Percentiles rank a stretch among this genome's conserved stretches.
Evolutionary conservation across 257 asterid genomes (phyloP).

Genomic region (Solanum habrochaites): DNA sequence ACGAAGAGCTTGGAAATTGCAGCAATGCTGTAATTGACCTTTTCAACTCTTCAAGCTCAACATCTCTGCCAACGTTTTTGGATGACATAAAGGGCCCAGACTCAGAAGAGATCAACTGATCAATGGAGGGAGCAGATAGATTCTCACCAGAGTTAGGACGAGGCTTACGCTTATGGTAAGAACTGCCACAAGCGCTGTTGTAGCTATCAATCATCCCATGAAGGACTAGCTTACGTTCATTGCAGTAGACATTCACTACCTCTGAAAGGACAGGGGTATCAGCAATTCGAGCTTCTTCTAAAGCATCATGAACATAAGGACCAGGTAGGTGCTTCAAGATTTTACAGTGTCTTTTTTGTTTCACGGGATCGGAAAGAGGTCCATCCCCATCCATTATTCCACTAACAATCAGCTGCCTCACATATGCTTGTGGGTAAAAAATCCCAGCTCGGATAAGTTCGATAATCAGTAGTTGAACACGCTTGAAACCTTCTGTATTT

Average conservation of each 20-base stretch:
- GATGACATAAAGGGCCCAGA: conserved; percentile 18
- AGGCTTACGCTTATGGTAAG: conserved; percentile 34
- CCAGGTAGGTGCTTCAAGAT: conserved; percentile 87
- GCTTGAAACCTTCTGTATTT: conserved; percentile 65
- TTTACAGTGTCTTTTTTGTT: conserved; percentile 66
- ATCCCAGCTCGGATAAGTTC: conserved; percentile 74
- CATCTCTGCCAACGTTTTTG: conserved; percentile 19
- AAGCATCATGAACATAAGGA: conserved; percentile 43
- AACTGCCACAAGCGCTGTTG: conserved; percentile 21
- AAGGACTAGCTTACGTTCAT: conserved; percentile 77
- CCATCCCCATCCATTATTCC: conserved; percentile 80
- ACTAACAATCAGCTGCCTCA: conserved; percentile 88
- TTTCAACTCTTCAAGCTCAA: conserved; percentile 64
- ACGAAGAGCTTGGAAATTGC: conserved; percentile 40
- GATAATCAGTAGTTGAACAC: conserved; percentile 63
- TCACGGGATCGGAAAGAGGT: conserved; percentile 39
- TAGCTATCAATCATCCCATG: conserved; percentile 37
- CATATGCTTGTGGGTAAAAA: conserved; percentile 82
- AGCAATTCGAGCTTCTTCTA: conserved; percentile 58
- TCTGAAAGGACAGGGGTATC: conserved; percentile 41
- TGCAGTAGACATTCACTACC: conserved; percentile 53
- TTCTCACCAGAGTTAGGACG: conserved; percentile 20
- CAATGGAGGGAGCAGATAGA: conserved; percentile 40
- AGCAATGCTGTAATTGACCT: conserved; percentile 51
- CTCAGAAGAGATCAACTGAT: conserved; percentile 40